Evolutionary conservation across 2,329 filamentous ascomycete species (phyloP).

Genomic region (Xylariales sp.): DNA sequence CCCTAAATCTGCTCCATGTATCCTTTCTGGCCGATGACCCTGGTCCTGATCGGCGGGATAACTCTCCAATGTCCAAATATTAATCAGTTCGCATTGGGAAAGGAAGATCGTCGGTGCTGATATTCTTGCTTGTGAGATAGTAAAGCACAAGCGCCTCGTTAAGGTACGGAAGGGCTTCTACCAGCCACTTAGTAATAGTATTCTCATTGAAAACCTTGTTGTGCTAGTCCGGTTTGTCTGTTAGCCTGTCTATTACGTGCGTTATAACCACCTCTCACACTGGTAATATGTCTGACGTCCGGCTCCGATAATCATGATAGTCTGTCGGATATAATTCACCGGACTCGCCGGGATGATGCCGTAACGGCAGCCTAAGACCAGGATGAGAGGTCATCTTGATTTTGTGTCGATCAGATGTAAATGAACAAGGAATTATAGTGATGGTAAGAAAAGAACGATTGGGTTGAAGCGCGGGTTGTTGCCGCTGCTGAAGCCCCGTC

Average conservation of each 20-base stretch:
- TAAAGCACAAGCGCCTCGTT: no score
- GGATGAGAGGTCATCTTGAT: constrained; percentile 20
- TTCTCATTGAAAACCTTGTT: no score
- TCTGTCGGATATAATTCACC: constrained; percentile 12
- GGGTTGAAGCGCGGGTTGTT: neutral
- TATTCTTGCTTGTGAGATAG: neutral
- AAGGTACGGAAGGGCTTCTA: no score
- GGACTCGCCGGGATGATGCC: neutral
- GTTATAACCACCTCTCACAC: constrained; percentile 32
- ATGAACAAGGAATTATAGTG: neutral
- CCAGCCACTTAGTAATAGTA: no score
- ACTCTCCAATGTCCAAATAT: constrained; percentile 9
- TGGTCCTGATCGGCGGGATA: constrained; percentile 13
- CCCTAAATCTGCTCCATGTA: constrained; percentile 4
- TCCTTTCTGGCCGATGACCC: constrained; percentile 8
- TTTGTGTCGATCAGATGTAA: neutral
- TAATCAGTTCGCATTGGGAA: constrained; percentile 55
- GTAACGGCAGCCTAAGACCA: constrained; percentile 6
- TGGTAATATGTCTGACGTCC: neutral
- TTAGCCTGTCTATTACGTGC: no score
- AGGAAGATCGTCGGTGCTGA: constrained; percentile 62
- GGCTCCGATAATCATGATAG: constrained; percentile 3
- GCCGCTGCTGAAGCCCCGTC: neutral
- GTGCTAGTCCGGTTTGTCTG: no score
- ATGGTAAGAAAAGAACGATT: neutral